Conservation (phyloP, 2,329 filamentous ascomycete genomes). For the Arthrobotrys sinensis region DNA sequence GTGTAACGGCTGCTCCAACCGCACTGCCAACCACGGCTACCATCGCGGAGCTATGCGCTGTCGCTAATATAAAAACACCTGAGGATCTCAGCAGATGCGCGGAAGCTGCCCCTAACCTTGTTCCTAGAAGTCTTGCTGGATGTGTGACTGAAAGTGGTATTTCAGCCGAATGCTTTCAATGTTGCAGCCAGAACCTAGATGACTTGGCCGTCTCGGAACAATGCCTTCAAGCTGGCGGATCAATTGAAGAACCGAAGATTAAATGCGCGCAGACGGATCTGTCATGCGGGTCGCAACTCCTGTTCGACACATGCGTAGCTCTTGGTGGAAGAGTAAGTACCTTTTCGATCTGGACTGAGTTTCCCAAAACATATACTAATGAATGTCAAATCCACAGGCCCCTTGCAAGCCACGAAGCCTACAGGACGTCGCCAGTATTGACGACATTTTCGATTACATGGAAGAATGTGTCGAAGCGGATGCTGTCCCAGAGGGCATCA, state of each 20-base stretch:
- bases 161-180: conserved; percentile 21
- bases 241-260: conserved; percentile 18
- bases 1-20: too few species aligned
- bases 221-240: conserved; percentile 41
- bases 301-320: conserved; percentile 34
- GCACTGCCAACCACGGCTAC: neutral
- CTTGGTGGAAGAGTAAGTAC: conserved; percentile 42
- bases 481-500: conserved; percentile 9
- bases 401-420: conserved; percentile 35
- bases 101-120: conserved; percentile 9
- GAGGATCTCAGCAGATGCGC: conserved; percentile 28
- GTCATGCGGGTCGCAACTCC: conserved; percentile 26
- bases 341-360: neutral
- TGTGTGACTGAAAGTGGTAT: conserved; percentile 24
- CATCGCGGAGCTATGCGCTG: conserved; percentile 21
- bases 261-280: conserved; percentile 31
- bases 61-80: conserved; percentile 10
- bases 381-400: conserved; percentile 9
- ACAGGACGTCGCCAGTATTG: conserved; percentile 30
- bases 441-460: conserved; percentile 34
- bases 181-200: conserved; percentile 36
- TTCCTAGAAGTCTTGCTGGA: conserved; percentile 34
- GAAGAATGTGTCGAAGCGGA: conserved; percentile 32
- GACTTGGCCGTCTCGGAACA: conserved; percentile 32
- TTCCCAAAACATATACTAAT: conserved; percentile 6